phyloP scores from a whole-genome alignment of 2,329 filamentous ascomycete species.

The Lecanicillium sp. region DNA sequence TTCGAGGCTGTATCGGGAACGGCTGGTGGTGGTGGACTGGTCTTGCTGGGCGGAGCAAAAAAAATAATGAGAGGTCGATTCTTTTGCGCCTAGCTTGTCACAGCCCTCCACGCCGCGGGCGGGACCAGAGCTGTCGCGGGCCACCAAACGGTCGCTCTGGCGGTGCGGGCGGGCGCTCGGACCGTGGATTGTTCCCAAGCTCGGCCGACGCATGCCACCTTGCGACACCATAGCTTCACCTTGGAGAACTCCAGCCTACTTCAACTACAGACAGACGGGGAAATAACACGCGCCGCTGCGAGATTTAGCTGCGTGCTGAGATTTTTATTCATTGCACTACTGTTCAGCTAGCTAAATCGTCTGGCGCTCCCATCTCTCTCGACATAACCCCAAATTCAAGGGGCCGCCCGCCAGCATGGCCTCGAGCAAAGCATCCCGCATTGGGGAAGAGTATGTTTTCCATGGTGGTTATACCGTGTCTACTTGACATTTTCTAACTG shows the following conservation, averaged over 20 bases:
- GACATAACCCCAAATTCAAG: background rate
- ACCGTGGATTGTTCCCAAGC: constrained; percentile 25
- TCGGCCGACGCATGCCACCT: constrained; percentile 9
- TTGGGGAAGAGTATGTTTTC: constrained; percentile 52
- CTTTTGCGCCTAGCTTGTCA: no score
- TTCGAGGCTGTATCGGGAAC: background rate
- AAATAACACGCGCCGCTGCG: background rate
- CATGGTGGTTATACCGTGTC: constrained; percentile 9
- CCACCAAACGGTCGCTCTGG: constrained; percentile 13
- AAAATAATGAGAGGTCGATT: no score
- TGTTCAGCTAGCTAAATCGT: no score
- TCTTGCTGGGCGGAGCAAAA: no score
- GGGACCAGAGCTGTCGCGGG: background rate
- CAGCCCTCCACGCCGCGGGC: background rate
- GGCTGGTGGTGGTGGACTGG: background rate
- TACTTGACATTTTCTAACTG: constrained; percentile 18
- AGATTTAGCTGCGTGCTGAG: no score
- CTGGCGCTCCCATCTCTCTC: background rate
- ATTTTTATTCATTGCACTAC: no score
- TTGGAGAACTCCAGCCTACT: background rate
- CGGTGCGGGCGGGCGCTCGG: constrained; percentile 26
- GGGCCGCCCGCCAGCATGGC: constrained; percentile 35
- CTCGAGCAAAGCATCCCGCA: constrained; percentile 51
- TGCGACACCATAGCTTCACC: constrained; percentile 16
- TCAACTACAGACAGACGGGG: background rate